Evolutionary conservation across 192 early-diverging fungal genomes (phyloP).

Genomic region (Rhizoclosmatium globosum): DNA sequence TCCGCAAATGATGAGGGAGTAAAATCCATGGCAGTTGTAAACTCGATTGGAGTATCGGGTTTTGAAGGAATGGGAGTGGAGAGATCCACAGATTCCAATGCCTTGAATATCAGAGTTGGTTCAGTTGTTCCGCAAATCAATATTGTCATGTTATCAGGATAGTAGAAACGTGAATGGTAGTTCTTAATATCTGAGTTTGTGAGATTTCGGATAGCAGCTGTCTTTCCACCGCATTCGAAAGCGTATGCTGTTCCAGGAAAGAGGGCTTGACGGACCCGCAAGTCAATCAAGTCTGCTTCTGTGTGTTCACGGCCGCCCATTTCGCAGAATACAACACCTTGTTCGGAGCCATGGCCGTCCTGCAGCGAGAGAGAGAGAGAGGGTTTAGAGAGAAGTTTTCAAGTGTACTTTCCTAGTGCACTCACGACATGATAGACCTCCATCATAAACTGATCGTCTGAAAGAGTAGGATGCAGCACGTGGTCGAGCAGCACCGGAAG

Average conservation of each 20-base stretch:
- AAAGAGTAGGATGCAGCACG: slow-evolving; percentile 76
- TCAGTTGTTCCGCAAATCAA: slow-evolving; percentile 64
- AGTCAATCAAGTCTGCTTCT: slow-evolving; percentile 72
- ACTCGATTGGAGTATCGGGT: not conserved
- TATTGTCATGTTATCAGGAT: slow-evolving; percentile 72
- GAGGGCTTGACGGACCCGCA: slow-evolving; percentile 58
- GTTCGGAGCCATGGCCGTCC: slow-evolving; percentile 63
- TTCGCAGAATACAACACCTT: slow-evolving; percentile 81
- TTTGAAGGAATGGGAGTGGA: not conserved
- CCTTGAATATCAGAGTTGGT: slow-evolving; percentile 62
- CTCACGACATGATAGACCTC: slow-evolving; percentile 82
- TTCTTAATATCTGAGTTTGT: slow-evolving; percentile 77
- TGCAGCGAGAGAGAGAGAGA: not conserved
- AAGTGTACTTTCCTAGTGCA: not conserved
- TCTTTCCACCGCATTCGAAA: slow-evolving; percentile 80
- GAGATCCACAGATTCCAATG: slow-evolving; percentile 35
- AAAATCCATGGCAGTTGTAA: slow-evolving; percentile 2
- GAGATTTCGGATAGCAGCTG: slow-evolving; percentile 72
- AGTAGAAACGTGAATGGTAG: slow-evolving; percentile 82
- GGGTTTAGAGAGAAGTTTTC: no score
- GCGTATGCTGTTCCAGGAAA: slow-evolving; percentile 69
- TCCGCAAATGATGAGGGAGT: slow-evolving; percentile 6
- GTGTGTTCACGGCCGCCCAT: slow-evolving; percentile 80
- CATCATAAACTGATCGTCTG: slow-evolving; percentile 77
- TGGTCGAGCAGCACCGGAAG: slow-evolving; percentile 86